Base-by-base conservation (phyloP, 2,329 filamentous ascomycete genomes). In the Epichloe bromicola region DNA sequence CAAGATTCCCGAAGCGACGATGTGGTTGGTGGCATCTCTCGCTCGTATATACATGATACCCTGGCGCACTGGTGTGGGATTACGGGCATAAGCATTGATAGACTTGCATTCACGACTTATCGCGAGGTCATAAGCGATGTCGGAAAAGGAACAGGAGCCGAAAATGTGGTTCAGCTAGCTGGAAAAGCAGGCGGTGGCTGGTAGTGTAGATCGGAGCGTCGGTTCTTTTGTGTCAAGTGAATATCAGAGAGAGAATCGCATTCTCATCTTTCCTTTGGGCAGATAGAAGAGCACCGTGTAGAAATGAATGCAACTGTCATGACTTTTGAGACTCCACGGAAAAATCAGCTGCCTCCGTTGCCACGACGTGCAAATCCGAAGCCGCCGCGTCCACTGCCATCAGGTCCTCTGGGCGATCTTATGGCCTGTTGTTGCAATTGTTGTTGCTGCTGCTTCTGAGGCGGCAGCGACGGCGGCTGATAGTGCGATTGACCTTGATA, bases 91-190 rank as follows among this genome's bases (percentile, higher is more conserved):
- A 75, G 79, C 26, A 69, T 86, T 61, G 79, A 83, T 54, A 87
- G 77, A 63, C 71, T 98, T 61, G 80, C 82, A 52, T 87, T 85
- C 66, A 98, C 93, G 52, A 94, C 82, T 48, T 98, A 88, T 71
- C 82, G 93, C 55, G 84, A 90, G 67, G 91, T 98, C 20, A 83
- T 96, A 60, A 96, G 91, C 70, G 88, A 97, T 65, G 88, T 98
- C 42, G 93, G 93, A 48, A 95, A 93, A 70, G 62, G 73, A 66
- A 73, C 75, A 53, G 85, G 89, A 63, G 84, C 86, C 42, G 86
- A 94, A 62, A 80, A 83, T 53, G 90, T 95, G 40, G 85, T 89
- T 53, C 88, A 93, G 62, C 74, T 98, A 61, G 91, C 91, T 45
- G 84, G 88, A 51, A 93, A 89, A 67, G 86, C 90, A 59, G 93